These are phyloP conservation scores for Eucalyptus guilfoylei DNA, from an alignment of 345 rosid genomes.

Conservation along the genomic window DNA sequence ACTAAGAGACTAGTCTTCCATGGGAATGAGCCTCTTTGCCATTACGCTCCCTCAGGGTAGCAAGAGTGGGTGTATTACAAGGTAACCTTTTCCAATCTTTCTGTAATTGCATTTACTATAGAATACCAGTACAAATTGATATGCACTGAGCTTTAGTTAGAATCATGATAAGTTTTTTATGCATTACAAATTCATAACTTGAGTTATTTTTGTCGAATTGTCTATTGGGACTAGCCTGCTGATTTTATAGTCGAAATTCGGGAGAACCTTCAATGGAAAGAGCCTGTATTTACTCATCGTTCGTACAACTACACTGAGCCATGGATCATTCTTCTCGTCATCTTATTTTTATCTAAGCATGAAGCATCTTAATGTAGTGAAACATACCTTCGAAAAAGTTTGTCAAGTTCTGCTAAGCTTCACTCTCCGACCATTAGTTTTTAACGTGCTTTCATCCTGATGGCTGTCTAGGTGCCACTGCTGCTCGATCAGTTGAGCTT, in stretches of 20 bases:
- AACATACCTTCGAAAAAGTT: background rate
- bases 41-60: slow-evolving; percentile 27
- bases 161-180: background rate
- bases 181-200: background rate
- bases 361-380: background rate
- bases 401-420: background rate
- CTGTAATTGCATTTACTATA: background rate
- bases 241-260: background rate
- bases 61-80: slow-evolving; percentile 56
- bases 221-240: background rate
- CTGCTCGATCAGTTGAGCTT: no score
- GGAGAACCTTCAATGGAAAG: background rate
- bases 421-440: background rate
- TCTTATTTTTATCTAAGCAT: background rate
- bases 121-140: background rate
- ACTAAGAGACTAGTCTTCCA: slow-evolving; percentile 44
- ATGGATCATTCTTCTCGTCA: background rate
- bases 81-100: slow-evolving; percentile 16
- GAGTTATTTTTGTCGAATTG: background rate
- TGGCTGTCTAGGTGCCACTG: no score
- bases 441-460: no score
- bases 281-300: background rate
- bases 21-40: slow-evolving; percentile 49
- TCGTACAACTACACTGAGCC: background rate
- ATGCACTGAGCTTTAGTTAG: background rate